Evolutionary conservation across 257 asterid species (phyloP), one percentile per base, ranked within the genome.

Genomic region (Catharanthus roseus): DNA sequence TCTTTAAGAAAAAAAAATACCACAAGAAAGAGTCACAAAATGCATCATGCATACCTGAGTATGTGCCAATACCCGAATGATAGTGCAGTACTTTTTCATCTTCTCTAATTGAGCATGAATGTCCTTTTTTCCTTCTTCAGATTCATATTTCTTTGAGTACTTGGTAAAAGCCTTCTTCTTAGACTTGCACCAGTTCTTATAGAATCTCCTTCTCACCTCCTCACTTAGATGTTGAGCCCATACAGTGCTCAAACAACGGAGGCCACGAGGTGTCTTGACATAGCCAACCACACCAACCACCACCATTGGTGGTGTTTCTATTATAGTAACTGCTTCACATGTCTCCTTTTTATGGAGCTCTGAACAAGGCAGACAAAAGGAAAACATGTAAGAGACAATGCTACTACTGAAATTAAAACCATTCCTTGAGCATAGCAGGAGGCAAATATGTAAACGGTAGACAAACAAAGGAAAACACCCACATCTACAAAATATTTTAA

Each of bases 341-440:
- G 97, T 87, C 76, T 90, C 97, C 51, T 90, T 90, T 88, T 90
- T 88, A 83, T 90, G 93, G 42, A 90, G 88, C 77, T 90, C 96
- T 90, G 82, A 34, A 60, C 33, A 15, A n/a, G 6, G 29, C 10
- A 21, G 8, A 72, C 24, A 24, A 9, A 26, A 60, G 58, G 7
- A 38, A 42, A 61, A 61, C n/a, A 60, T 61, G 33, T 6, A 16
- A 61, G 44, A 3, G 29, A 33, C 10, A 8, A 49, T 47, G 53
- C 4, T n/a, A 3, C 5, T 21, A 65, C 12, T 50, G 34, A 65
- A 19, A n/a, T 6, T 19, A 51, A 53, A 53, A 50, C 65, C 36
- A 53, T 11, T 60, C 11, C 19, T 60, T 60, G 16, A 3, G 21
- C 26, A 61, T 21, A 57, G 29, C 0, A 12, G 13, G 39, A 1